These are phyloP conservation scores for Pleoardoris graminearum DNA, from an alignment of 2,329 filamentous ascomycete species.

Conservation along the genomic window DNA sequence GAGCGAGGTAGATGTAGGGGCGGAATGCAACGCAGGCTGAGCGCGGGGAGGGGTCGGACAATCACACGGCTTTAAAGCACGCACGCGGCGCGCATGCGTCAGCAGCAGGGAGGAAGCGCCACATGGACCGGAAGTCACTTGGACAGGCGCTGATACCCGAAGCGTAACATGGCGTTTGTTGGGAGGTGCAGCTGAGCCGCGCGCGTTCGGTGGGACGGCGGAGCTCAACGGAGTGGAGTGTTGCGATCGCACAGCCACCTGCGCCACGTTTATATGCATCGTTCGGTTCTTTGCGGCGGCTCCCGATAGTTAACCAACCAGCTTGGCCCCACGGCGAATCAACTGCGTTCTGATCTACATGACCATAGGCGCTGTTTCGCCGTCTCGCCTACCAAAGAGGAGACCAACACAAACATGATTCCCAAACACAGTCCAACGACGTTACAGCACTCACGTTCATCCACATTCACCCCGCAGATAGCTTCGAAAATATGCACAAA, in stretches of 20 bases:
- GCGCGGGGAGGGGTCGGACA: slow-evolving; percentile 19
- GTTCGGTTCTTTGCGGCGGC: too few relatives aligned
- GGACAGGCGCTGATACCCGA: slow-evolving; percentile 11
- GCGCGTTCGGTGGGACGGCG: slow-evolving; percentile 4
- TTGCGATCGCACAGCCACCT: slow-evolving; percentile 12
- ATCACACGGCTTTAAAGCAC: slow-evolving; percentile 25
- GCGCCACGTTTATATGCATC: slow-evolving; percentile 2
- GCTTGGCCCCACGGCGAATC: too few relatives aligned
- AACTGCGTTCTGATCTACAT: too few relatives aligned
- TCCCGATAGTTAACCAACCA: too few relatives aligned
- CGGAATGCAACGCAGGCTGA: slow-evolving; percentile 11
- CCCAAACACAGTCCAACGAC: too few relatives aligned
- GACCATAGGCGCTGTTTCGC: too few relatives aligned
- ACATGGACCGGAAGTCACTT: slow-evolving; percentile 14
- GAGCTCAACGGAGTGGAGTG: not conserved
- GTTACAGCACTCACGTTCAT: too few relatives aligned
- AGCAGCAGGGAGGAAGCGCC: slow-evolving; percentile 14
- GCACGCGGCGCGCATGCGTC: slow-evolving; percentile 12
- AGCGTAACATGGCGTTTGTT: slow-evolving; percentile 10
- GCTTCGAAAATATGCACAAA: too few relatives aligned
- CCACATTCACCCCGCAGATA: too few relatives aligned
- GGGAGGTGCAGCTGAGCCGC: slow-evolving; percentile 21
- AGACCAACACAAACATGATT: too few relatives aligned
- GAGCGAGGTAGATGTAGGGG: slow-evolving; percentile 6
- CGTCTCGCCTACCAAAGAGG: too few relatives aligned